Evolutionary conservation across 768 basidiomycete species (phyloP).

Genomic region (Cystobasidium ongulense): DNA sequence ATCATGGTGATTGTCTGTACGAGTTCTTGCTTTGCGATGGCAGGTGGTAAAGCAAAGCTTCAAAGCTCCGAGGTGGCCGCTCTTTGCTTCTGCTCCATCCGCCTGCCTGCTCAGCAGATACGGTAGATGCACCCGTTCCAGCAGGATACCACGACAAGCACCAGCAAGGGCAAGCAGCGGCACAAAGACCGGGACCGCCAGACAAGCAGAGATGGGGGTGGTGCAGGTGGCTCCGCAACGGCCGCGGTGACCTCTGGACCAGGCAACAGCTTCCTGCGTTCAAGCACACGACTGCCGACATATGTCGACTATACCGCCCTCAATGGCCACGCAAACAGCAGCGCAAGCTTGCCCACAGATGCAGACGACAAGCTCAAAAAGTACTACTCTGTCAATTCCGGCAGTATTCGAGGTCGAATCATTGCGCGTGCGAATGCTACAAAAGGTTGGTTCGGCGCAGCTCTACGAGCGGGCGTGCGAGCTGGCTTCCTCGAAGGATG

Average conservation of each 20-base stretch:
- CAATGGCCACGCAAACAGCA: conserved; percentile 1
- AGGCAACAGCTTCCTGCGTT: neutral
- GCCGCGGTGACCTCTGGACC: neutral
- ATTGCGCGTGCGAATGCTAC: conserved; percentile 10
- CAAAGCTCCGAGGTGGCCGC: no score
- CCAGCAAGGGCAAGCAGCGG: neutral
- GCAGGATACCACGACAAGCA: conserved; percentile 2
- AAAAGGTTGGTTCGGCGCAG: conserved; percentile 1
- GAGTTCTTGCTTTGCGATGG: neutral
- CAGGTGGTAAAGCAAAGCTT: no score
- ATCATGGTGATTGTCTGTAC: neutral
- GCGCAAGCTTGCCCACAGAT: conserved; percentile 13
- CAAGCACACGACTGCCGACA: neutral
- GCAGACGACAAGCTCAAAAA: conserved; percentile 22
- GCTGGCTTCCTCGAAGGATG: conserved; percentile 12
- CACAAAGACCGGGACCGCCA: neutral
- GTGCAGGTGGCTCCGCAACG: neutral
- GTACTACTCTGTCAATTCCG: neutral
- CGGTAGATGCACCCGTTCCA: conserved; percentile 10
- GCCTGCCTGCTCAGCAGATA: neutral
- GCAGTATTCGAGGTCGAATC: conserved; percentile 6
- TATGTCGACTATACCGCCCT: conserved; percentile 23
- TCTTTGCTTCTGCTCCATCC: neutral
- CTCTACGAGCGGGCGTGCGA: neutral
- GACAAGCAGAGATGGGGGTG: neutral